Conservation (phyloP, 306 rosid genomes). For the Mimosa pudica region DNA sequence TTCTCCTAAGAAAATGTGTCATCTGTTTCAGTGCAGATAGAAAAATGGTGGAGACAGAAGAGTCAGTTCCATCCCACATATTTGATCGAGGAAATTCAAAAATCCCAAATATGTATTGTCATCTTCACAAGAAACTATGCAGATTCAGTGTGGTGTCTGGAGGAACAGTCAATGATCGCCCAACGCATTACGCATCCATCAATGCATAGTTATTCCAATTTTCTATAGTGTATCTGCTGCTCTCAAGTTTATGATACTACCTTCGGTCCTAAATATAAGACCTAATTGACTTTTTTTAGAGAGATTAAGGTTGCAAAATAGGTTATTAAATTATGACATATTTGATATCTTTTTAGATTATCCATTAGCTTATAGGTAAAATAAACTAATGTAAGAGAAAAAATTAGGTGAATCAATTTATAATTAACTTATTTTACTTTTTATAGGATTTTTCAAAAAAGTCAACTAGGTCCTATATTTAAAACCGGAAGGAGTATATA, state of each 20-base stretch:
- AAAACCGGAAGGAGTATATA: no score
- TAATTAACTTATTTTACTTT: no score
- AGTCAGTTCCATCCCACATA: background rate
- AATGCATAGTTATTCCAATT: background rate
- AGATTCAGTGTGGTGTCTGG: background rate
- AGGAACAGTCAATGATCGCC: background rate
- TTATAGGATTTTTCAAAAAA: no score
- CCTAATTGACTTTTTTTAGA: no score
- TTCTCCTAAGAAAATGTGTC: background rate
- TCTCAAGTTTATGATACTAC: background rate
- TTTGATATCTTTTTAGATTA: no score
- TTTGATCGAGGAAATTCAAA: background rate
- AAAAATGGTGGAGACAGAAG: background rate
- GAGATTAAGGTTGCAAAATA: no score
- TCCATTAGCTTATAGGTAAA: no score
- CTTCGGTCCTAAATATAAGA: no score
- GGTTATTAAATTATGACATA: no score
- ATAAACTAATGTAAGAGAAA: no score
- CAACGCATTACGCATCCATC: background rate
- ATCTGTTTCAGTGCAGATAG: background rate
- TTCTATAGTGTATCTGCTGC: background rate
- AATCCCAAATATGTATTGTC: background rate
- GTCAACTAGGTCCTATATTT: no score
- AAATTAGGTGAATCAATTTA: no score
- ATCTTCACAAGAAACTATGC: background rate